Evolutionary conservation across 257 asterid species (phyloP), one percentile per base, ranked within the genome.

Genomic region (Parsonsia alboflavescens): DNA sequence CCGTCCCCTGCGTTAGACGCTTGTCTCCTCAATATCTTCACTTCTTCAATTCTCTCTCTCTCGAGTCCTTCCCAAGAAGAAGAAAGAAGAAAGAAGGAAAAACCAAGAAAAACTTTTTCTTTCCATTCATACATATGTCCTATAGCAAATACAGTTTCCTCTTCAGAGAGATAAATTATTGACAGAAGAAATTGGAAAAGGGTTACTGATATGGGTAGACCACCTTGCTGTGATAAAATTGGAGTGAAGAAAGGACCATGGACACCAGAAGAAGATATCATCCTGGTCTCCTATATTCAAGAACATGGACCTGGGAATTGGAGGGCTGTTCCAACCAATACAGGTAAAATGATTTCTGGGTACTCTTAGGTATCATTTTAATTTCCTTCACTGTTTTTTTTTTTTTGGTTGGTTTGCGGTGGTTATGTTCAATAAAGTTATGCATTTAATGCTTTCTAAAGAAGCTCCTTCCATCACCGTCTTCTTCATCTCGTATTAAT

Each of bases 241-340:
- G 96, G 92, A 1, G 91, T 92, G 82, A 90, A 91, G 75, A 91
- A 91, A 85, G 97, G 97, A 48, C 96, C 96, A 46, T 91, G 97
- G 97, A 91, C 97, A 48, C 97, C 97, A 3, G 97, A 91, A 82
- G 97, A 91, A 72, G 97, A 91, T 79, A 91, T 91, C 83, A 82
- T 84, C 80, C 75, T 91, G 81, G 97, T 91, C 58, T 84, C 93
- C 30, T 91, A 91, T 82, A 88, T 91, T 84, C 97, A 91, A 86
- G 83, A 88, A 80, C 86, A 89, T 80, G 97, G 97, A 36, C 95
- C 96, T 61, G 93, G 89, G 3, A 91, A 91, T 73, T 91, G 97
- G 97, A 87, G 96, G 74, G 85, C 87, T 28, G 87, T 91, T 77
- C 96, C 96, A 71, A 76, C 87, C 48, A 85, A 88, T 83, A 85